These are phyloP conservation scores for Hyaloscypha variabilis DNA, from an alignment of 495 filamentous ascomycete genomes.

Conservation along the genomic window DNA sequence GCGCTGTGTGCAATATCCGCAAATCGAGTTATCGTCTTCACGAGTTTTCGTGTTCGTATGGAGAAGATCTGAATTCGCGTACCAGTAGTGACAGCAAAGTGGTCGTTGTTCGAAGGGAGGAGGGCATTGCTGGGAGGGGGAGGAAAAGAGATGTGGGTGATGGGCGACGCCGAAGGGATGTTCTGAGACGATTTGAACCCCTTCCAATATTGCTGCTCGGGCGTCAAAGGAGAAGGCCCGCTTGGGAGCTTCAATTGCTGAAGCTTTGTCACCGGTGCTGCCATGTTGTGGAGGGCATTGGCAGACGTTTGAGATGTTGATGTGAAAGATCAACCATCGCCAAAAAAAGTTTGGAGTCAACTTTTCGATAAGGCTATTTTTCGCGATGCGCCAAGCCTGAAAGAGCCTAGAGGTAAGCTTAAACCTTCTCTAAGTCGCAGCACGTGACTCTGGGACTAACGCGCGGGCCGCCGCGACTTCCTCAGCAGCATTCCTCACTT, in stretches of 20 bases:
- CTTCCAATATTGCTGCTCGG: slow-evolving; percentile 94
- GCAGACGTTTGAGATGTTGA: slow-evolving; percentile 5
- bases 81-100: slow-evolving; percentile 91
- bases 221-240: slow-evolving; percentile 71
- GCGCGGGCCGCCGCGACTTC: no score
- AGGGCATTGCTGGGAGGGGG: slow-evolving; percentile 43
- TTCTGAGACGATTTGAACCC: slow-evolving; percentile 87
- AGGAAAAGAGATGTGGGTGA: slow-evolving; percentile 88
- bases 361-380: slow-evolving; percentile 20
- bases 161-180: slow-evolving; percentile 81
- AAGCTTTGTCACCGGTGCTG: slow-evolving; percentile 81
- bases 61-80: slow-evolving; percentile 92
- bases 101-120: slow-evolving; percentile 58
- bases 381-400: slow-evolving; percentile 6
- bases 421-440: neutral
- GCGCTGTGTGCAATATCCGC: slow-evolving; percentile 85
- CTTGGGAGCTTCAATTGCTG: slow-evolving; percentile 81
- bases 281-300: slow-evolving; percentile 61
- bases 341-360: slow-evolving; percentile 12
- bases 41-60: slow-evolving; percentile 80
- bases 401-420: slow-evolving; percentile 9
- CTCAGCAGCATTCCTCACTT: no score
- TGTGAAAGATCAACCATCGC: neutral
- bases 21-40: slow-evolving; percentile 92
- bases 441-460: neutral